Evolutionary conservation across 2,329 filamentous ascomycete species (phyloP), one percentile per base, ranked within the genome.

Genomic region (Scedosporium minutisporum): DNA sequence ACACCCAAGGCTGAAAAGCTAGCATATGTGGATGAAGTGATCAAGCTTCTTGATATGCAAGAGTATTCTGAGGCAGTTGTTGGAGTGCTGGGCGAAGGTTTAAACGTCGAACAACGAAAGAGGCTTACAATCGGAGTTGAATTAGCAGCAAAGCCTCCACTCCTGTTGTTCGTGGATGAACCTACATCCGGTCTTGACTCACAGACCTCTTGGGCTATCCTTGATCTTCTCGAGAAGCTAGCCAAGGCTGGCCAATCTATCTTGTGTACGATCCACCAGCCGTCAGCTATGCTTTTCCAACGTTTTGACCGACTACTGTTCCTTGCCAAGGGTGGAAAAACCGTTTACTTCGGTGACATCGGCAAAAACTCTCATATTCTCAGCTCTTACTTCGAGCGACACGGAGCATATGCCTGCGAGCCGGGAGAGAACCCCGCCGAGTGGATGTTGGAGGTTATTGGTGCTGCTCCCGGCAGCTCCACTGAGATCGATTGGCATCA

Each of bases 241-340:
- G 91, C 91, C 68, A 89, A 93, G 73, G 89, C 87, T 65, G 93
- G 93, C 16, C 91, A 96, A 72, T 93, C 93, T 60, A 91, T 97
- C 74, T 86, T 97, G n/a, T 96, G 92, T 77, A 97, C 93, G 0
- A 97, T 97, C 65, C 93, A 97, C 73, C 93, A 97, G 74, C 93
- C 93, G n/a, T 96, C 91, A 14, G 92, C 93, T 41, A 92, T 96
- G 82, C 82, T 97, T 61, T 96, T 97, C 79, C 90, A 96, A 73
- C 88, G 91, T 63, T 97, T 95, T 71, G 90, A 95, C 69, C 84
- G 89, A 64, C 82, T 95, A 6, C 80, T 93, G 33, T 91, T 95
- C 77, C 78, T 95, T 14, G 86, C 87, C 38, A 87, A 84, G 70
- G 90, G 90, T 63, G 90, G 90, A 63, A 83, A 80, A 71, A 91